A percentile compares a stretch with the other conserved stretches of the same genome.
Evolutionary conservation across 106 monocot genomes (phyloP).

Genomic region (Narthecium ossifragum): DNA sequence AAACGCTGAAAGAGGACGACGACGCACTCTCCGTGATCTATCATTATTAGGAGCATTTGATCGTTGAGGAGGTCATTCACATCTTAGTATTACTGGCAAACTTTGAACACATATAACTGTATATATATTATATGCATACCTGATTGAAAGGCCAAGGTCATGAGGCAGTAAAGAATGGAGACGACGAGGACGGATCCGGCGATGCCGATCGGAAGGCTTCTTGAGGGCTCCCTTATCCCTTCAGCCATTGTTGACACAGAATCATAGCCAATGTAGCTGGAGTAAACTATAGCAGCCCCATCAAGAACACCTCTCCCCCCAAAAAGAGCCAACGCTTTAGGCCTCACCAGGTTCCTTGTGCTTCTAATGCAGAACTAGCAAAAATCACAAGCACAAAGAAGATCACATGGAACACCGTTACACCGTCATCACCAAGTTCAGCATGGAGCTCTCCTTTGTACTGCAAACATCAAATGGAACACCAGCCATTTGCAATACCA

Average conservation of each 20-base stretch:
- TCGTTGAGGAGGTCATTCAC: too few species aligned
- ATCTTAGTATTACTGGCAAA: too few species aligned
- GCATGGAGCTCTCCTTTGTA: conserved; percentile 64
- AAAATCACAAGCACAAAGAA: conserved; percentile 62
- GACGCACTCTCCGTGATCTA: conserved; percentile 49
- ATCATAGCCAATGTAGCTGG: conserved; percentile 82
- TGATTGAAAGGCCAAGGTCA: conserved; percentile 58
- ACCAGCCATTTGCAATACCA: conserved; percentile 6
- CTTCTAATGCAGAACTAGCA: conserved; percentile 53
- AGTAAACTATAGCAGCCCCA: conserved; percentile 69
- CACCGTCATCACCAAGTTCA: conserved; percentile 62
- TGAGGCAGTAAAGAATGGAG: conserved; percentile 49
- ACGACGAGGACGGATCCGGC: conserved; percentile 64
- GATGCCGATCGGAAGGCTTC: conserved; percentile 57
- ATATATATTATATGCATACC: conserved; percentile 18
- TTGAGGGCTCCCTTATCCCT: conserved; percentile 54
- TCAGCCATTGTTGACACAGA: conserved; percentile 74
- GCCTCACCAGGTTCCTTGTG: conserved; percentile 30
- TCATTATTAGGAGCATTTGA: too few species aligned
- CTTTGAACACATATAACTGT: too few species aligned
- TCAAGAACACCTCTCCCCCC: conserved; percentile 53
- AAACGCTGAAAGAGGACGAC: conserved; percentile 51
- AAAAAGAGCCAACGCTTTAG: conserved; percentile 50
- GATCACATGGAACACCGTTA: conserved; percentile 53
- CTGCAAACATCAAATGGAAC: conserved; percentile 23